Evolutionary conservation across 202 grass and related monocot species (phyloP).

Genomic region (Alloteropsis angusta): DNA sequence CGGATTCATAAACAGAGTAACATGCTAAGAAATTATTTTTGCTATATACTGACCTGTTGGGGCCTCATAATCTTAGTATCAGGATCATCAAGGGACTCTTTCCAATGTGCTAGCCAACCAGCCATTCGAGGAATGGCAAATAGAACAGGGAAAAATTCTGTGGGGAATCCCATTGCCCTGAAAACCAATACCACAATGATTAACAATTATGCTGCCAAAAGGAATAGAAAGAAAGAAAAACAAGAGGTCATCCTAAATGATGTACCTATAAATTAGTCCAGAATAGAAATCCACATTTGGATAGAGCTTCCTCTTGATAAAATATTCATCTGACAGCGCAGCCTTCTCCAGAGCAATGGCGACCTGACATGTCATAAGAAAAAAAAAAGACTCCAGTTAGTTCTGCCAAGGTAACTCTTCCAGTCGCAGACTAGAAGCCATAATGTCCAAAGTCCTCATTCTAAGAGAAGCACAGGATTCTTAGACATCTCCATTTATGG

Average conservation of each 20-base stretch:
- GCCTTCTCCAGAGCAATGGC: constrained; percentile 95
- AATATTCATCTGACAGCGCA: constrained; percentile 88
- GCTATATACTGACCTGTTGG: constrained; percentile 57
- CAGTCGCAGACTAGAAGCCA: neutral
- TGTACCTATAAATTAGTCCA: constrained; percentile 89
- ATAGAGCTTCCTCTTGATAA: constrained; percentile 94
- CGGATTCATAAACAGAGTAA: neutral
- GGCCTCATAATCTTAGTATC: constrained; percentile 99
- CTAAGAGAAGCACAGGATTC: neutral
- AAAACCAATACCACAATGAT: constrained; percentile 17
- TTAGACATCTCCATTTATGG: neutral
- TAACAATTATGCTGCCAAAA: neutral
- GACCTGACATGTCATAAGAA: constrained; percentile 42
- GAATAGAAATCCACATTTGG: constrained; percentile 99
- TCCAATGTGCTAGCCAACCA: constrained; percentile 92
- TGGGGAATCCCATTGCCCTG: constrained; percentile 96
- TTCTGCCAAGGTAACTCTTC: neutral
- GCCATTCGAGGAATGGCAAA: constrained; percentile 94
- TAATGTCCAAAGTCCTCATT: neutral
- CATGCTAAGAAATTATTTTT: neutral
- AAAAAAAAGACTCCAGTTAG: neutral
- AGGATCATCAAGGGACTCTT: constrained; percentile 89
- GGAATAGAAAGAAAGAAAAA: neutral
- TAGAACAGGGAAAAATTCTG: constrained; percentile 85
- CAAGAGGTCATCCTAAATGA: neutral